Percentiles rank a stretch among this genome's conserved stretches.
phyloP scores from a whole-genome alignment of 2,329 filamentous ascomycete genomes.

The Aureobasidium sp. region DNA sequence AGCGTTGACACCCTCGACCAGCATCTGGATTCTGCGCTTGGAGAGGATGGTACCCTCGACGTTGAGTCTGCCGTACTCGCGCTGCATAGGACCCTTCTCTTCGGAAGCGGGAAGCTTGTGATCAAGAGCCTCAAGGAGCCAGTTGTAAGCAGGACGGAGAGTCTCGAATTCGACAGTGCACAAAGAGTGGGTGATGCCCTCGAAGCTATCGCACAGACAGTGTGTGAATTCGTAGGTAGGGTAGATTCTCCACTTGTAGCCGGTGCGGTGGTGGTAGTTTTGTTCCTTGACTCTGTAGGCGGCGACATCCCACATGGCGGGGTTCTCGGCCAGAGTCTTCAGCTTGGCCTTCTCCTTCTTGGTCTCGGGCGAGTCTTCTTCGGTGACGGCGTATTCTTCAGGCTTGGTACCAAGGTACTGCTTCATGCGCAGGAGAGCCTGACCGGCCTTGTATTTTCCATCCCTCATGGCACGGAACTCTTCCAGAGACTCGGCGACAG shows the following conservation, averaged over 20 bases:
- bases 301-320: constrained; percentile 93
- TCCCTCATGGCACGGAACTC: constrained; percentile 89
- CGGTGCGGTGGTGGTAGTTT: constrained; percentile 67
- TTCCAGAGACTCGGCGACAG: constrained; percentile 64
- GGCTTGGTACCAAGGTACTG: constrained; percentile 54
- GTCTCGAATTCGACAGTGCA: constrained; percentile 91
- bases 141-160: constrained; percentile 82
- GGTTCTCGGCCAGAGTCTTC: constrained; percentile 57
- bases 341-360: constrained; percentile 27
- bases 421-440: constrained; percentile 88
- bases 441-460: constrained; percentile 77
- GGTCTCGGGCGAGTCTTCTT: constrained; percentile 23
- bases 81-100: constrained; percentile 66
- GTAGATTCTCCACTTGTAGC: constrained; percentile 81
- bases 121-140: constrained; percentile 70
- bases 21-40: constrained; percentile 72
- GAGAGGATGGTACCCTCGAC: constrained; percentile 78
- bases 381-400: constrained; percentile 26
- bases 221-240: constrained; percentile 87
- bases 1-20: constrained; percentile 58
- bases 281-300: constrained; percentile 79
- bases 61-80: constrained; percentile 74
- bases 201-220: constrained; percentile 86
- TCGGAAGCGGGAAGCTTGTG: constrained; percentile 63
- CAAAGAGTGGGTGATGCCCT: constrained; percentile 82